phyloP scores from a whole-genome alignment of 1,139 yeast genomes.

The Sugiyamaella grinbergsii region DNA sequence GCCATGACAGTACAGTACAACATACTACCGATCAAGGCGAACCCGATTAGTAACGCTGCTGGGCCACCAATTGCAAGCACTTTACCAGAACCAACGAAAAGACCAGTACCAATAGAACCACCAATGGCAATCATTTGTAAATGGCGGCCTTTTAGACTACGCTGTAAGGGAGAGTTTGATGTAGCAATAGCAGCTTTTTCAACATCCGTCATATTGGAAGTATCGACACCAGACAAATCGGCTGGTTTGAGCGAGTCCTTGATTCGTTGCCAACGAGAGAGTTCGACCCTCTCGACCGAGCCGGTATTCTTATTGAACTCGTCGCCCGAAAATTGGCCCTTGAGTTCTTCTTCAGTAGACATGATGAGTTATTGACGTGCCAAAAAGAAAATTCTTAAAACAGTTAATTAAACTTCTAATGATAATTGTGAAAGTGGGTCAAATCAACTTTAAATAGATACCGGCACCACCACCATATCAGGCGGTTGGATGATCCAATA shows the following conservation, averaged over 20 bases:
- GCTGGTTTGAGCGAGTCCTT: slow-evolving; percentile 39
- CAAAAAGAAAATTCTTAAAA: neutral
- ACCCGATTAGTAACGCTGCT: slow-evolving; percentile 72
- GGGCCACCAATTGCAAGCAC: slow-evolving; percentile 77
- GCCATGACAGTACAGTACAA: slow-evolving; percentile 76
- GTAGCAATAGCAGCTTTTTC: slow-evolving; percentile 38
- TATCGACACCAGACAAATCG: slow-evolving; percentile 30
- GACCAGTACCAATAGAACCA: slow-evolving; percentile 80
- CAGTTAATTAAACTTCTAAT: neutral
- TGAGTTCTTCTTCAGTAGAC: slow-evolving; percentile 8
- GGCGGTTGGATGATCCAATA: neutral
- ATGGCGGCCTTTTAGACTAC: slow-evolving; percentile 53
- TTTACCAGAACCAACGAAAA: slow-evolving; percentile 73
- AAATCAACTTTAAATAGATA: slow-evolving; percentile 8
- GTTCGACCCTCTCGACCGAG: slow-evolving; percentile 20
- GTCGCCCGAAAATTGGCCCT: slow-evolving; percentile 2
- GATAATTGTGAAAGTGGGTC: slow-evolving; percentile 1
- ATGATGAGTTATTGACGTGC: too few species aligned
- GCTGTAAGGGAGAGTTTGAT: slow-evolving; percentile 44
- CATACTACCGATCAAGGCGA: slow-evolving; percentile 66
- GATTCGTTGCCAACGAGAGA: slow-evolving; percentile 30
- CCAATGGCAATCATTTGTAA: slow-evolving; percentile 76
- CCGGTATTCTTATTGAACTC: slow-evolving; percentile 14
- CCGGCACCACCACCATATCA: neutral
- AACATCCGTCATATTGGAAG: slow-evolving; percentile 32